Base-by-base conservation (phyloP, 2,329 filamentous ascomycete genomes). In the Ramularia endophylla region DNA sequence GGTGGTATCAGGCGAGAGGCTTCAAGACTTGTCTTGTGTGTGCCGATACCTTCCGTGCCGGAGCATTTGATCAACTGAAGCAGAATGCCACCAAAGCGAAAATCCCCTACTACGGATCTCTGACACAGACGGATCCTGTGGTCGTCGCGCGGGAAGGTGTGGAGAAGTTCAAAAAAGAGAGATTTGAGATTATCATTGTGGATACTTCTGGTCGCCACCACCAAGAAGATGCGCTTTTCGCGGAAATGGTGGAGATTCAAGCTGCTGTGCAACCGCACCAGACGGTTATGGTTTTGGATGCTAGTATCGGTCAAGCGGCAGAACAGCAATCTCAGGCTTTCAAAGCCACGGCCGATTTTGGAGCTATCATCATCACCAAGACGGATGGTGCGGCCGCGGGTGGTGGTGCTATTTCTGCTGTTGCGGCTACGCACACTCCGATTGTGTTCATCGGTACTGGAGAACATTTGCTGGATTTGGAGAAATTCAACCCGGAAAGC, bases 41-140 rank as follows among this genome's bases (percentile, higher is more conserved):
- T 69, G 92, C 92, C 36, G 92, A 98, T 68, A 98, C 92, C 18
- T 98, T 98, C 74, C 86, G 92, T 70, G 92, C 92, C 25, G 92
- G 92, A 73, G 92, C 92, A 30, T 98, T 98, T 56, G 92, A 98
- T 62, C 92, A 98, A 70, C 67, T 98, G 64, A 97, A 97, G 71
- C 92, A 98, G 69, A 98, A 98, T 64, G 92, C 92, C 1, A 97
- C 88, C 25, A 98, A 97, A 66, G 92, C 92, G 37, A 97, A 97
- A 71, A 97, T 98, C 38, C 92, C 92, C 8, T 98, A 98, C 75
- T 98, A 94, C 64, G 92, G 92, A 57, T 94, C 87, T 43, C 73
- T 98, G 51, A 98, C 90, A 2, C 88, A 98, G 69, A 95, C 89
- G 6, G 92, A 98, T 60, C 92, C 92, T 0, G 88, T 90, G 0